Evolutionary conservation across 257 asterid species (phyloP), one percentile per base, ranked within the genome.

Genomic region (Jasminum sambac): DNA sequence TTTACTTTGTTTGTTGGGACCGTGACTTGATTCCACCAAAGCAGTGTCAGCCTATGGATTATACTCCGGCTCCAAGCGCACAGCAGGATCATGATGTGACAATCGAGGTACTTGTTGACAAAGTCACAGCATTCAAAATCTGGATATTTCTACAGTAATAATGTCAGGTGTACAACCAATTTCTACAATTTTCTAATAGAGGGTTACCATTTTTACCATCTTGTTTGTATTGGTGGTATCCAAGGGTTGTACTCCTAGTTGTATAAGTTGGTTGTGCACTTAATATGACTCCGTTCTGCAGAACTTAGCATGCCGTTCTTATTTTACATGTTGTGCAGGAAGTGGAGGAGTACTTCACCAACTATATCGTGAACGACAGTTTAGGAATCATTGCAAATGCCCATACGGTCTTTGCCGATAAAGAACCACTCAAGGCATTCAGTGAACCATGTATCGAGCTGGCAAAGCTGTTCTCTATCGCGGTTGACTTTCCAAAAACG

Each of bases 1-100:
- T 91, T 71, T 95, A 89, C 85, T 91, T 91, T 72, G 98, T 95
- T 23, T 84, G 96, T 67, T 91, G 98, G 99, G 99, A 95, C 58
- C 70, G 26, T 14, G 98, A 88, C 14, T 48, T 95, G 85, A 81
- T 91, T 71, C 99, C 97, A 5, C 77, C 81, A 14, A 43, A 1
- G 58, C 87, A 85, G 72, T 64, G 21, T 25, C 0, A 50, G 7
- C 88, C 99, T 2, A 95, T 91, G 95, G 86, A 81, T 75, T 91
- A 95, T 74, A 71, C 85, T 26, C 90, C 98, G 2, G 91, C 92
- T 30, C 92, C 94, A 24, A 82, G 37, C 71, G 11, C 44, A n/a
- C 69, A 36, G 38, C 78, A 86, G 73, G 89, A 89, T 70, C 90
- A 89, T 40, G 87, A 84, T 23, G 97, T 95, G 23, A 95, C 86